Conservation (phyloP, 345 rosid genomes). For the Populus tremula region DNA sequence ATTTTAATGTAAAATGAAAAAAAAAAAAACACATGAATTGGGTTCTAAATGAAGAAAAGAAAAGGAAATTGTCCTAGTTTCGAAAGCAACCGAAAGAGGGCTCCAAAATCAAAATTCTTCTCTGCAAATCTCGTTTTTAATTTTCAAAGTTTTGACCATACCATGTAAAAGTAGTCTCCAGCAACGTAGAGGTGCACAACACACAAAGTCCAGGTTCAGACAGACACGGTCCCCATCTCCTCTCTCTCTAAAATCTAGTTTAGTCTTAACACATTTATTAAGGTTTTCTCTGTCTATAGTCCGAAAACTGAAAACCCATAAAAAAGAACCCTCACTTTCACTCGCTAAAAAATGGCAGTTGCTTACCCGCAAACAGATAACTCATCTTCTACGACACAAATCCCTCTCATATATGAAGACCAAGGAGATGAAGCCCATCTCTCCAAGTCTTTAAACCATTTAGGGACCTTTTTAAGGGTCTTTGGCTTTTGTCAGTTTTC, state of each 20-base stretch:
- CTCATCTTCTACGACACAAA: background rate
- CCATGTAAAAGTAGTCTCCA: too few species aligned
- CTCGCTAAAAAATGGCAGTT: background rate
- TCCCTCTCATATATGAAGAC: background rate
- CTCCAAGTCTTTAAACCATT: slow-evolving; percentile 24
- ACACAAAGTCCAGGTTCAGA: background rate
- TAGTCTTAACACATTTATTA: background rate
- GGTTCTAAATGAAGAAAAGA: too few species aligned
- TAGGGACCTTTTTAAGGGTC: slow-evolving; percentile 28
- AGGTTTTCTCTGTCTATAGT: background rate
- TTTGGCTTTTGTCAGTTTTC: slow-evolving; percentile 41
- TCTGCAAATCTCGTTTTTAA: too few species aligned
- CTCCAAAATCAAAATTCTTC: background rate
- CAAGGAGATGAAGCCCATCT: slow-evolving; percentile 18
- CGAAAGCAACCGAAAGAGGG: background rate
- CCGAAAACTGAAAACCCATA: background rate
- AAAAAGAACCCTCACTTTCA: background rate
- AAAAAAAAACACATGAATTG: too few species aligned
- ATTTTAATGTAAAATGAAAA: too few species aligned
- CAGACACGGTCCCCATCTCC: background rate
- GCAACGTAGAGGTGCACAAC: background rate
- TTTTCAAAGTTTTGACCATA: too few species aligned
- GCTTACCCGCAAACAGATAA: background rate
- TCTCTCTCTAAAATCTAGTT: background rate
- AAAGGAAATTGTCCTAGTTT: background rate